A percentile compares a stretch with the other conserved stretches of the same genome.
Conservation (phyloP, 768 basidiomycete species). For the Tremella yokohamensis region DNA sequence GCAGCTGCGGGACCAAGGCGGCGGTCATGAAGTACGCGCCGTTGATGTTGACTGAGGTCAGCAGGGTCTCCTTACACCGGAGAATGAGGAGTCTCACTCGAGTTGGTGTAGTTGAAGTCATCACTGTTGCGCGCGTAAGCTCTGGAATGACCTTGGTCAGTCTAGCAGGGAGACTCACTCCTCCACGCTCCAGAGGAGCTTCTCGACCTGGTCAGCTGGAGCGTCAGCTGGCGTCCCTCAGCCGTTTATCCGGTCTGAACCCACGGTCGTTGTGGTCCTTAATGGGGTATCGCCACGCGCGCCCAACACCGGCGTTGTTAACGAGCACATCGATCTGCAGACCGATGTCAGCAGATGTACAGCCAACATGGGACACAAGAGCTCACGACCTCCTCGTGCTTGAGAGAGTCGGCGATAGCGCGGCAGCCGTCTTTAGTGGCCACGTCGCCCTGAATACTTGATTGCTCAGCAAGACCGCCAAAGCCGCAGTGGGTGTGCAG, state of each 20-base stretch:
- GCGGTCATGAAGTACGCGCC: slow-evolving; percentile 27
- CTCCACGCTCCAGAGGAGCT: slow-evolving; percentile 23
- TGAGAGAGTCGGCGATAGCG: slow-evolving; percentile 26
- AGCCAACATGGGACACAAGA: not conserved
- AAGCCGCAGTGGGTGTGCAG: not conserved
- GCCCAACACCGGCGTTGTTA: slow-evolving; percentile 36
- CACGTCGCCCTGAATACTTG: slow-evolving; percentile 39
- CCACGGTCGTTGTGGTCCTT: slow-evolving; percentile 31
- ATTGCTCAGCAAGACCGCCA: not conserved
- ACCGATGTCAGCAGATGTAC: not conserved
- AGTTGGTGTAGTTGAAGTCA: slow-evolving; percentile 20
- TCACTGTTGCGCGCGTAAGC: slow-evolving; percentile 14
- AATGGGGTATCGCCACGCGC: slow-evolving; percentile 14
- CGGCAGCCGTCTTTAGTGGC: slow-evolving; percentile 35
- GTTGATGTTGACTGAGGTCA: slow-evolving; percentile 20
- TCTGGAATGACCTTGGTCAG: not conserved
- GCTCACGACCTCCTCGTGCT: slow-evolving; percentile 17
- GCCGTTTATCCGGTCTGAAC: not conserved
- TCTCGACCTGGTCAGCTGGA: slow-evolving; percentile 23
- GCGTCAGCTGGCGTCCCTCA: not conserved
- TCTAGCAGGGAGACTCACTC: slow-evolving; percentile 18
- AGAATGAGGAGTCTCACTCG: slow-evolving; percentile 5
- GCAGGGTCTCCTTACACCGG: not conserved
- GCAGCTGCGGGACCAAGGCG: slow-evolving; percentile 19
- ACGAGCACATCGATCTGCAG: slow-evolving; percentile 29